These are phyloP conservation scores for Uronychia binucleata DNA, from an alignment of 73 alveolate species.

Conservation along the genomic window DNA sequence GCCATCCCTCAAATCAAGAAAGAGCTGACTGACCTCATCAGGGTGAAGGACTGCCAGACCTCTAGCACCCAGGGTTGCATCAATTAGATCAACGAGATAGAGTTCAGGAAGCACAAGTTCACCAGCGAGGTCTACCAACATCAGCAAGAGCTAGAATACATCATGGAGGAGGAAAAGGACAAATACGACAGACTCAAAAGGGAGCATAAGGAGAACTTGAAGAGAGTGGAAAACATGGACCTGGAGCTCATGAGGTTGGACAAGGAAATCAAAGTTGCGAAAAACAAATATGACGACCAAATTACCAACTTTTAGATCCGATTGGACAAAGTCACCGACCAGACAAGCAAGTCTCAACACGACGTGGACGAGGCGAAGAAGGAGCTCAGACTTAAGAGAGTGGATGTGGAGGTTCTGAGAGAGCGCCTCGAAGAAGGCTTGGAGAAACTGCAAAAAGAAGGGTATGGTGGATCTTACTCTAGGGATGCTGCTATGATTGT, in stretches of 20 bases:
- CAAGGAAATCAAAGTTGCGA: not conserved
- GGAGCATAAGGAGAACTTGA: not conserved
- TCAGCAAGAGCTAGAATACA: not conserved
- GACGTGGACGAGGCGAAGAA: not conserved
- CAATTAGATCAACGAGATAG: not conserved
- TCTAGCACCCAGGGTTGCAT: not conserved
- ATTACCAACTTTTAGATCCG: not conserved
- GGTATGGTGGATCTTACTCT: not conserved
- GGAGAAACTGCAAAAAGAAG: not conserved
- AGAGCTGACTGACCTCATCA: not conserved
- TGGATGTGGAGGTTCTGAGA: not conserved
- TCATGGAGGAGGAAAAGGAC: not conserved
- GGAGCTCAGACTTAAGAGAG: not conserved
- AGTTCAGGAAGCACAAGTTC: not conserved
- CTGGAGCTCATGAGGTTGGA: not conserved
- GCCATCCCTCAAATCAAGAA: not conserved
- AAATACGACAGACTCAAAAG: not conserved
- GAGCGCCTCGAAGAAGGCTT: constrained; percentile 6
- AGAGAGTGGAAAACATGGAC: not conserved
- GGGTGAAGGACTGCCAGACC: not conserved
- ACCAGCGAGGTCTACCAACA: not conserved
- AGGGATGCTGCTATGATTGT: not conserved
- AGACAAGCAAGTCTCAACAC: not conserved
- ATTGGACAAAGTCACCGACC: not conserved
- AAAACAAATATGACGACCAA: not conserved